These are phyloP conservation scores for Pichia sp. DNA, from an alignment of 1,139 yeast genomes.

Conservation along the genomic window DNA sequence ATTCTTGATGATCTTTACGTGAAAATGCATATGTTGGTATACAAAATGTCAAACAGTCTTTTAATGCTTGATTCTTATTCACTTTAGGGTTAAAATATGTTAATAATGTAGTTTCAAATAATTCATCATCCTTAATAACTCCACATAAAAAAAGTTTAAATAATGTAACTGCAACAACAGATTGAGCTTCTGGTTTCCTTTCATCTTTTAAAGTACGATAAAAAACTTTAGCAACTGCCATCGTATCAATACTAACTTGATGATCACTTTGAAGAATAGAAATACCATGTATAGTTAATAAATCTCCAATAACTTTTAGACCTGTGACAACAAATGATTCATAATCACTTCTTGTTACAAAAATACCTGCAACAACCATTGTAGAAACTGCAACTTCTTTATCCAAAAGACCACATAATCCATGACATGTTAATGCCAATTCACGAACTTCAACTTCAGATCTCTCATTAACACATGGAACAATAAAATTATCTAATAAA, in stretches of 20 bases:
- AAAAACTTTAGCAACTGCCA: conserved; percentile 57
- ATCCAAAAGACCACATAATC: conserved; percentile 73
- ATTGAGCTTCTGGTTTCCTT: conserved; percentile 62
- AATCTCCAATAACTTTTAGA: conserved; percentile 68
- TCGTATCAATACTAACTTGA: conserved; percentile 54
- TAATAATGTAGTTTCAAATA: conserved; percentile 65
- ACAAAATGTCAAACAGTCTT: conserved; percentile 82
- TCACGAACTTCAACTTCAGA: conserved; percentile 56
- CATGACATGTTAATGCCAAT: conserved; percentile 70
- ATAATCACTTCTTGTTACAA: conserved; percentile 48
- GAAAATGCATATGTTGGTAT: conserved; percentile 88
- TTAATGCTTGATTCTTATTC: conserved; percentile 55
- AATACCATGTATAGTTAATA: conserved; percentile 70
- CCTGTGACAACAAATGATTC: conserved; percentile 57
- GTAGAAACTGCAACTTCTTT: conserved; percentile 56
- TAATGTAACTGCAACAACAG: conserved; percentile 80
- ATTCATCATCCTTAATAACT: conserved; percentile 59
- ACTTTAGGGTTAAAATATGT: conserved; percentile 72
- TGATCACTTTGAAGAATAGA: conserved; percentile 48
- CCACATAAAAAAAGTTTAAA: conserved; percentile 80
- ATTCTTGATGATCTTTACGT: conserved; percentile 64
- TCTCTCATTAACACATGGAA: conserved; percentile 64
- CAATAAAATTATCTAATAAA: conserved; percentile 67
- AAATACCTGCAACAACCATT: conserved; percentile 53
- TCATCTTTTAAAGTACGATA: conserved; percentile 57